A percentile compares a stretch with the other conserved stretches of the same genome.
These are phyloP conservation scores for Fusarium algeriense DNA, from an alignment of 2,329 filamentous ascomycete species.

Conservation along the genomic window DNA sequence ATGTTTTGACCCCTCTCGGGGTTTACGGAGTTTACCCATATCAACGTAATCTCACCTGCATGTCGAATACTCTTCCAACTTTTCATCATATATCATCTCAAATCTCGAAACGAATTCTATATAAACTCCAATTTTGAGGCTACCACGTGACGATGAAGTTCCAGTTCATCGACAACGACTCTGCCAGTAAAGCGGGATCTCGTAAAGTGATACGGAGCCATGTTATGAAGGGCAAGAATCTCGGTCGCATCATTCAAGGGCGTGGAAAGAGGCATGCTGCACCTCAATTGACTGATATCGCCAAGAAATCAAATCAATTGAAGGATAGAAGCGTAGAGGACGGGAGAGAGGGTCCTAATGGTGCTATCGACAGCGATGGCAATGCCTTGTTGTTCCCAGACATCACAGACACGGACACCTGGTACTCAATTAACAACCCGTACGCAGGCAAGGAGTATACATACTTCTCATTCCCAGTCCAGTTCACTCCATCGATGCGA, in stretches of 20 bases:
- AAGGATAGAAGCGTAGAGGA: not conserved
- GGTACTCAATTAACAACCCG: not conserved
- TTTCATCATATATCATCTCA: not conserved
- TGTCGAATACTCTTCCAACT: not conserved
- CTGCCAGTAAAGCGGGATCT: slow-evolving; percentile 2
- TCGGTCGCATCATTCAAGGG: slow-evolving; percentile 34
- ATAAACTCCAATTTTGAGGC: not conserved
- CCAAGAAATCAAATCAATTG: not conserved
- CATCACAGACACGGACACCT: slow-evolving; percentile 4
- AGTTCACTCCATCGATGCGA: slow-evolving; percentile 39
- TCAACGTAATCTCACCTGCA: slow-evolving; percentile 20
- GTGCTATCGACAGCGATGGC: not conserved
- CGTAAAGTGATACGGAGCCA: slow-evolving; percentile 39
- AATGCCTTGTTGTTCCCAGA: slow-evolving; percentile 32
- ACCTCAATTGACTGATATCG: not conserved
- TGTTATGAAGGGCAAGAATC: slow-evolving; percentile 44
- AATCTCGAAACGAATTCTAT: not conserved
- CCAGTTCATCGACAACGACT: slow-evolving; percentile 35
- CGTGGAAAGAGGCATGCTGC: slow-evolving; percentile 37
- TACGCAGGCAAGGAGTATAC: slow-evolving; percentile 34
- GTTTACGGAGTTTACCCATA: slow-evolving; percentile 33
- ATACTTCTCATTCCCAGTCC: slow-evolving; percentile 40
- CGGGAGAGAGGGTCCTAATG: not conserved
- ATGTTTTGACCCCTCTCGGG: slow-evolving; percentile 12
- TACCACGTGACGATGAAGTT: slow-evolving; percentile 32